A percentile compares a stretch with the other conserved stretches of the same genome.
These are phyloP conservation scores for Annona squamosa DNA, from an alignment of 164 flowering plant genomes.

Conservation along the genomic window DNA sequence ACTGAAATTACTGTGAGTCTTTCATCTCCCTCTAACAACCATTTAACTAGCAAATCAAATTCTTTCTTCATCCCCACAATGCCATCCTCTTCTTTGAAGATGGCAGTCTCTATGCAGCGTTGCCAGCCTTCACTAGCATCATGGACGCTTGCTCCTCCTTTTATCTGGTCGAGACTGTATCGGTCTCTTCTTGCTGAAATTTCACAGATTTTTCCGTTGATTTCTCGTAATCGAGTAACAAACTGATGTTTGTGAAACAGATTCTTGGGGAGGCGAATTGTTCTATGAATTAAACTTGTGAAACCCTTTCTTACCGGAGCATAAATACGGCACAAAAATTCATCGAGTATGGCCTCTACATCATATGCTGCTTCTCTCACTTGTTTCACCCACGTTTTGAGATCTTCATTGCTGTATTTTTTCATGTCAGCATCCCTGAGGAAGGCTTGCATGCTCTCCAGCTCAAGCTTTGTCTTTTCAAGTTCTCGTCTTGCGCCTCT, in stretches of 20 bases:
- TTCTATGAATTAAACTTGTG: neutral
- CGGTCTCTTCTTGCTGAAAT: constrained; percentile 3
- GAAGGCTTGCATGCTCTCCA: too few relatives aligned
- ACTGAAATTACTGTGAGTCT: constrained; percentile 28
- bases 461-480: too few relatives aligned
- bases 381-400: constrained; percentile 1
- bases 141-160: neutral
- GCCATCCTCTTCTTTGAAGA: constrained; percentile 19
- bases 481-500: too few relatives aligned
- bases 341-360: constrained; percentile 1
- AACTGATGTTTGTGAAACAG: neutral
- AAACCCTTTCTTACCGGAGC: too few relatives aligned
- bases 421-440: too few relatives aligned
- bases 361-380: constrained; percentile 2
- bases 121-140: neutral
- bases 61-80: constrained; percentile 30
- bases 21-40: constrained; percentile 30
- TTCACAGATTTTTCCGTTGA: neutral
- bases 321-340: neutral
- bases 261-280: neutral
- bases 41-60: constrained; percentile 14
- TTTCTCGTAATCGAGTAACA: neutral
- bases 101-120: neutral
- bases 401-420: neutral
- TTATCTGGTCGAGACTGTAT: neutral